These are phyloP conservation scores for Xylaria sp. DNA, from an alignment of 2,329 filamentous ascomycete genomes.

Conservation along the genomic window DNA sequence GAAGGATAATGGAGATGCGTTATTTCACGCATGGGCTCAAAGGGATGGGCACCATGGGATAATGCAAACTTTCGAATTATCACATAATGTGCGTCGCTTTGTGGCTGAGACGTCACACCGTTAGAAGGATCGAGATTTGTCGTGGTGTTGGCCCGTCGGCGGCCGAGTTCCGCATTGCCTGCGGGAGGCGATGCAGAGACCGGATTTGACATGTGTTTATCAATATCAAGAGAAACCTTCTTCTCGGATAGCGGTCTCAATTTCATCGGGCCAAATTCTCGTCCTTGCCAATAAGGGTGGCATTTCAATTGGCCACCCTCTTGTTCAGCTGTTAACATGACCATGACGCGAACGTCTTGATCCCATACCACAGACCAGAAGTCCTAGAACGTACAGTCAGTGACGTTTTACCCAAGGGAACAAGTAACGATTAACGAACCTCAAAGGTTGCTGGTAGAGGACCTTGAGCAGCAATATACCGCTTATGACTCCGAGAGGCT, in stretches of 20 bases:
- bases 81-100: slow-evolving; percentile 76
- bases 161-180: slow-evolving; percentile 54
- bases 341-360: slow-evolving; percentile 91
- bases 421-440: slow-evolving; percentile 62
- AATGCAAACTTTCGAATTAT: slow-evolving; percentile 89
- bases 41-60: slow-evolving; percentile 79
- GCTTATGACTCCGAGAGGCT: slow-evolving; percentile 83
- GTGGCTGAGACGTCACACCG: slow-evolving; percentile 47
- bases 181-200: slow-evolving; percentile 48
- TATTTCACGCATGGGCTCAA: slow-evolving; percentile 87
- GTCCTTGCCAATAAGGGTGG: slow-evolving; percentile 89
- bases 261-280: slow-evolving; percentile 80
- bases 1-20: slow-evolving; percentile 93
- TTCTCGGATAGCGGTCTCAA: slow-evolving; percentile 84
- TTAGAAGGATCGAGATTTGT: slow-evolving; percentile 54
- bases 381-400: slow-evolving; percentile 68
- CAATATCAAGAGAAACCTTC: slow-evolving; percentile 80
- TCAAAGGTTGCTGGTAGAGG: slow-evolving; percentile 92
- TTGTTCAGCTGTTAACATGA: slow-evolving; percentile 94
- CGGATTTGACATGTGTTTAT: slow-evolving; percentile 60
- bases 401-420: neutral
- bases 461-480: slow-evolving; percentile 95
- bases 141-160: slow-evolving; percentile 66
- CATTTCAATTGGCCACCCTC: slow-evolving; percentile 96
- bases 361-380: slow-evolving; percentile 99